These are phyloP conservation scores for Nectriaceae sp. DNA, from an alignment of 2,329 filamentous ascomycete species.

Conservation along the genomic window DNA sequence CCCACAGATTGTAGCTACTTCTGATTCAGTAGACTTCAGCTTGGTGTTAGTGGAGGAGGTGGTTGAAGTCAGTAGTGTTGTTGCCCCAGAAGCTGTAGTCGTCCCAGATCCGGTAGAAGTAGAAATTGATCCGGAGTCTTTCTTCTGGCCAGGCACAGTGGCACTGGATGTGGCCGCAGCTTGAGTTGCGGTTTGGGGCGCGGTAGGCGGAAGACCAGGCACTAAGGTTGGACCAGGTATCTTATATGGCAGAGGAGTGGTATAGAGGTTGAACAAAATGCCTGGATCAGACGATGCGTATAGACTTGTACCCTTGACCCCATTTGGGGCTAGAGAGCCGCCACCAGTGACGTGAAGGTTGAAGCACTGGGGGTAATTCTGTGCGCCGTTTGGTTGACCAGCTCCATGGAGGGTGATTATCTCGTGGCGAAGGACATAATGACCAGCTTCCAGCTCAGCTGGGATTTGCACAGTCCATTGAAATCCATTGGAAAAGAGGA, in stretches of 20 bases:
- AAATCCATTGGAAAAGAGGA: conserved; percentile 44
- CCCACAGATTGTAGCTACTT: conserved; percentile 19
- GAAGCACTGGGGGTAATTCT: conserved; percentile 54
- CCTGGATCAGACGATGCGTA: conserved; percentile 33
- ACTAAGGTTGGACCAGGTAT: conserved; percentile 31
- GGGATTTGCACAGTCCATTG: conserved; percentile 38
- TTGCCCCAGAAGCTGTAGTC: background rate
- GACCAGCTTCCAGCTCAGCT: conserved; percentile 32
- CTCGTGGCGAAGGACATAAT: conserved; percentile 54
- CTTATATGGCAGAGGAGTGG: conserved; percentile 23
- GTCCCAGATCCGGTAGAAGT: background rate
- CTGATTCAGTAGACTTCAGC: conserved; percentile 1
- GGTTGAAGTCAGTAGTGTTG: conserved; percentile 13
- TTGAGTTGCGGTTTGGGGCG: conserved; percentile 5
- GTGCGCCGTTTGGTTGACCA: conserved; percentile 45
- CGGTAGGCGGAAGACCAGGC: conserved; percentile 19
- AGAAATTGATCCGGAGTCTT: background rate
- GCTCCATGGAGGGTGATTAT: conserved; percentile 53
- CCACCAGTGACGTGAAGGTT: conserved; percentile 48
- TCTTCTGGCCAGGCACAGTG: conserved; percentile 15
- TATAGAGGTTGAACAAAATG: conserved; percentile 37
- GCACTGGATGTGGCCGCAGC: conserved; percentile 22
- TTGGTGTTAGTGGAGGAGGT: background rate
- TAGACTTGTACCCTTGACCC: conserved; percentile 32
- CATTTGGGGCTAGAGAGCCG: conserved; percentile 35